Percentiles rank a stretch among this genome's conserved stretches.
Conservation (phyloP, 345 rosid species). For the Laguncularia racemosa region DNA sequence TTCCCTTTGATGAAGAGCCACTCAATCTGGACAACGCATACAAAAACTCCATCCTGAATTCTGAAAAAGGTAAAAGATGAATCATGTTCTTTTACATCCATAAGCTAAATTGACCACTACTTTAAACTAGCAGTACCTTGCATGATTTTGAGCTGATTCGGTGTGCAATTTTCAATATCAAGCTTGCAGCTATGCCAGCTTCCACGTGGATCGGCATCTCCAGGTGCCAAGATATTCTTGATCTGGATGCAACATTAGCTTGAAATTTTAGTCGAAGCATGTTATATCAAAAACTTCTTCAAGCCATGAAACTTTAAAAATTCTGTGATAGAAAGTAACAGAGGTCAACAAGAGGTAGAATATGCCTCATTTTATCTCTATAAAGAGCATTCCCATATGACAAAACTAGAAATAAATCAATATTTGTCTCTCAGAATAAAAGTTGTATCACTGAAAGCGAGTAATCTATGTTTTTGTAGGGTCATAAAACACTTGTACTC, state of each 20-base stretch:
- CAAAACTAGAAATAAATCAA: too few species aligned
- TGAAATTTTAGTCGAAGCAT: neutral
- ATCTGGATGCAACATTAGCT: constrained; percentile 31
- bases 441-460: too few species aligned
- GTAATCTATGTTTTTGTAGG: too few species aligned
- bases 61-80: constrained; percentile 23
- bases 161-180: constrained; percentile 58
- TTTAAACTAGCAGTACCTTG: constrained; percentile 40
- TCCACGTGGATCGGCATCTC: constrained; percentile 69
- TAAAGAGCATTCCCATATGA: too few species aligned
- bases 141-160: constrained; percentile 55
- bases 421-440: too few species aligned
- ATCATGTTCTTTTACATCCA: neutral
- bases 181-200: constrained; percentile 77
- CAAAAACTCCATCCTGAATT: constrained; percentile 62
- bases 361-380: too few species aligned
- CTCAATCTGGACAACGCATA: constrained; percentile 40
- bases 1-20: constrained; percentile 54
- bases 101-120: neutral
- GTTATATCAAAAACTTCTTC: neutral
- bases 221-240: constrained; percentile 75
- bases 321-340: too few species aligned
- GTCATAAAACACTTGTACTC: too few species aligned
- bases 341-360: too few species aligned
- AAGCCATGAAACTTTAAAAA: neutral